Evolutionary conservation across 345 rosid species (phyloP).

Genomic region (Gynandropsis gynandra): DNA sequence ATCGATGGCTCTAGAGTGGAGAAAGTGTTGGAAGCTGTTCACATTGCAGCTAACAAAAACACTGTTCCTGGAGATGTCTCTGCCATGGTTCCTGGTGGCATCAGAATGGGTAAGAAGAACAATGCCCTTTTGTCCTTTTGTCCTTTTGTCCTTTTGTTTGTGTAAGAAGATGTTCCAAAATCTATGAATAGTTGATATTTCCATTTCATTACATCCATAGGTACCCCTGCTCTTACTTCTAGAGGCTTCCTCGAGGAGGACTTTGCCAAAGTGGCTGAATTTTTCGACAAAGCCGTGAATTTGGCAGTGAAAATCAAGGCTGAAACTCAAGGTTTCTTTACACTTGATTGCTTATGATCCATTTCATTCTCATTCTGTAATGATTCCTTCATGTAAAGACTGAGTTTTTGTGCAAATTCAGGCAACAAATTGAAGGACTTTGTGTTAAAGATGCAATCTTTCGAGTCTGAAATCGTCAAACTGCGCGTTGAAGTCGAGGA

Average conservation of each 20-base stretch:
- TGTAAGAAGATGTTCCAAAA: neutral
- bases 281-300: conserved; percentile 64
- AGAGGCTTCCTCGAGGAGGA: conserved; percentile 89
- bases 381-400: too few species aligned
- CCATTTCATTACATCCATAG: conserved; percentile 36
- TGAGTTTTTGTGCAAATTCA: conserved; percentile 28
- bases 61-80: conserved; percentile 99
- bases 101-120: conserved; percentile 78
- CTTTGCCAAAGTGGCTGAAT: conserved; percentile 79
- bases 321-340: conserved; percentile 64
- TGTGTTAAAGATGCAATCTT: conserved; percentile 47
- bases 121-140: neutral
- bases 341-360: too few species aligned
- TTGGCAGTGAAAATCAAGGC: conserved; percentile 71
- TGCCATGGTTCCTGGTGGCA: conserved; percentile 99
- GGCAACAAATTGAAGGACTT: conserved; percentile 95
- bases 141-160: neutral
- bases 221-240: conserved; percentile 91
- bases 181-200: conserved; percentile 8
- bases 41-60: conserved; percentile 97
- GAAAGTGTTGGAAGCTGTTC: conserved; percentile 96
- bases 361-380: too few species aligned
- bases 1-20: conserved; percentile 98
- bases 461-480: conserved; percentile 62
- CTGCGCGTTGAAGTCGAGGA: conserved; percentile 71